Evolutionary conservation across 768 basidiomycete species (phyloP).

Genomic region (Russula griseocarnosa): DNA sequence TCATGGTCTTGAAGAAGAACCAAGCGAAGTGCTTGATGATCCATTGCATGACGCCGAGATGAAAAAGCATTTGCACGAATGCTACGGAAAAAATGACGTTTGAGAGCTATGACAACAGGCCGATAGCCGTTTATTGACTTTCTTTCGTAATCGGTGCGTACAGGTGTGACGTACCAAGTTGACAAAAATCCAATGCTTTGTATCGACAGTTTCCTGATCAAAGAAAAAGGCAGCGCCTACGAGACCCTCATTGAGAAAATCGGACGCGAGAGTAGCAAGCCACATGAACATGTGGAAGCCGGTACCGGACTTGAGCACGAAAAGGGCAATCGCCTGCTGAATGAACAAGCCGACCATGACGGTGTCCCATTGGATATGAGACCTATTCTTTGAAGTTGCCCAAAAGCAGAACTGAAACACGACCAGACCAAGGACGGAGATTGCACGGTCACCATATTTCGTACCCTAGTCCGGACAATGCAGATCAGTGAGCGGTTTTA

Average conservation of each 20-base stretch:
- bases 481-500: constrained; percentile 10
- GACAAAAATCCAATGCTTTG: constrained; percentile 80
- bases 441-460: constrained; percentile 73
- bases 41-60: constrained; percentile 93
- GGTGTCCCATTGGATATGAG: constrained; percentile 74
- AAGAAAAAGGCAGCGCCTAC: constrained; percentile 83
- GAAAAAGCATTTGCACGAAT: constrained; percentile 87
- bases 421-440: constrained; percentile 74
- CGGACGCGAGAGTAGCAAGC: constrained; percentile 75
- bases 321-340: constrained; percentile 83
- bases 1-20: constrained; percentile 91
- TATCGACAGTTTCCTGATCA: constrained; percentile 51
- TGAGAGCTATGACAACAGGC: constrained; percentile 43
- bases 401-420: constrained; percentile 78
- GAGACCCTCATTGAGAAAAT: constrained; percentile 66
- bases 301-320: constrained; percentile 80
- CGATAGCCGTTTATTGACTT: background rate
- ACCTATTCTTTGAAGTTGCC: constrained; percentile 57
- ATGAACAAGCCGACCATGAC: constrained; percentile 81
- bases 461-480: constrained; percentile 43
- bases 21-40: constrained; percentile 84
- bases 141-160: background rate
- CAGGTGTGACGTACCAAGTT: constrained; percentile 50
- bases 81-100: constrained; percentile 95
- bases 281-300: constrained; percentile 85